phyloP scores from a whole-genome alignment of 257 asterid species.

The Nicotiana attenuata region DNA sequence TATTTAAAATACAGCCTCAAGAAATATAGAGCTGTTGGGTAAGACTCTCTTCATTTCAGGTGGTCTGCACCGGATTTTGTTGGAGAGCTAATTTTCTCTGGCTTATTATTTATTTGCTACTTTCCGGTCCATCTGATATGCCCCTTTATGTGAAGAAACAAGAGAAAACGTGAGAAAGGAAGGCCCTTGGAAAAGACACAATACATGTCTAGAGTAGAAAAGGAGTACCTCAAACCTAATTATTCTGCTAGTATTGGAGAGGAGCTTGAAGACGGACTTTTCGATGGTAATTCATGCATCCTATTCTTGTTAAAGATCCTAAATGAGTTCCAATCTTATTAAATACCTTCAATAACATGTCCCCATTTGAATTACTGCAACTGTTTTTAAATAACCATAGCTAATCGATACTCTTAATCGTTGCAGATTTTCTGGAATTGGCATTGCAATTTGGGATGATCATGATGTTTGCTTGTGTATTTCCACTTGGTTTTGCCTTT shows the following conservation, averaged over 20 bases:
- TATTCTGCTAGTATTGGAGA: slow-evolving; percentile 82
- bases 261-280: slow-evolving; percentile 93
- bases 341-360: not conserved
- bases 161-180: slow-evolving; percentile 47
- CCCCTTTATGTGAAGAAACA: slow-evolving; percentile 46
- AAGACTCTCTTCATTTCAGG: slow-evolving; percentile 4
- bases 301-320: not conserved
- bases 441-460: slow-evolving; percentile 93
- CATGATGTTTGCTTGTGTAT: slow-evolving; percentile 99
- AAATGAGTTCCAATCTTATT: not conserved
- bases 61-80: not conserved
- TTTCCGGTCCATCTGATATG: slow-evolving; percentile 14
- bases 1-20: slow-evolving; percentile 75
- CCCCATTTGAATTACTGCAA: not conserved
- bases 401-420: not conserved
- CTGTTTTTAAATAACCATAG: not conserved
- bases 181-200: slow-evolving; percentile 38
- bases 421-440: slow-evolving; percentile 86
- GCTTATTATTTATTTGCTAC: not conserved
- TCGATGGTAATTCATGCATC: slow-evolving; percentile 59
- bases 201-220: slow-evolving; percentile 68
- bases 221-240: slow-evolving; percentile 80
- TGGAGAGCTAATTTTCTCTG: slow-evolving; percentile 4
- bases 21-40: slow-evolving; percentile 76
- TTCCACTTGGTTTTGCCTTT: slow-evolving; percentile 87